phyloP scores from a whole-genome alignment of 495 filamentous ascomycete genomes.

The Aspergillus diversus region DNA sequence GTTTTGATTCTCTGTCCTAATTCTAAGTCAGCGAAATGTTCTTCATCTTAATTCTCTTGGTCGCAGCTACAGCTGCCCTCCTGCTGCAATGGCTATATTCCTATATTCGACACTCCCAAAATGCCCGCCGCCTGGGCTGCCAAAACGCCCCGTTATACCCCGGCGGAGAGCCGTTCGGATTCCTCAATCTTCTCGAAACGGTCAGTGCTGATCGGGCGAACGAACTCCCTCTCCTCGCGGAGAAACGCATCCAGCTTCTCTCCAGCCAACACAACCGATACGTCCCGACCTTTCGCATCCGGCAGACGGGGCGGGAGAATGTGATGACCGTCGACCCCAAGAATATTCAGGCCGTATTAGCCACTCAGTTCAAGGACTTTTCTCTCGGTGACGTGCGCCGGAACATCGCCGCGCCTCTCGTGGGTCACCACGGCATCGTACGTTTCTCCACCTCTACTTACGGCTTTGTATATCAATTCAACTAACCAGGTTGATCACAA shows the following conservation, averaged over 20 bases:
- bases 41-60: neutral
- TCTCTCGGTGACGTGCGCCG: slow-evolving; percentile 35
- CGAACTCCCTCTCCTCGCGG: slow-evolving; percentile 26
- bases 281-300: slow-evolving; percentile 29
- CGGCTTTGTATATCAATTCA: neutral
- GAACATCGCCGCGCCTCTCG: slow-evolving; percentile 36
- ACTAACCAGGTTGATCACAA: neutral
- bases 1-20: slow-evolving; percentile 26
- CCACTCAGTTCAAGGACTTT: slow-evolving; percentile 70
- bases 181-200: neutral
- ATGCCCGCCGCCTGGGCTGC: neutral
- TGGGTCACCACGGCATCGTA: slow-evolving; percentile 54
- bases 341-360: slow-evolving; percentile 78
- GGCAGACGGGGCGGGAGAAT: too few species aligned
- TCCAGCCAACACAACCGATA: slow-evolving; percentile 29
- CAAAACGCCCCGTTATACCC: neutral
- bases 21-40: slow-evolving; percentile 25
- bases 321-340: slow-evolving; percentile 64
- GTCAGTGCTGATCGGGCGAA: neutral
- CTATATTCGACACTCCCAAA: neutral
- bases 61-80: neutral
- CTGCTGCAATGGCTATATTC: neutral
- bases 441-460: too few species aligned
- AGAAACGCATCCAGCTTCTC: slow-evolving; percentile 24
- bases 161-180: neutral